Conservation (phyloP, 2,329 filamentous ascomycete genomes). For the Penicillium occitanis region DNA sequence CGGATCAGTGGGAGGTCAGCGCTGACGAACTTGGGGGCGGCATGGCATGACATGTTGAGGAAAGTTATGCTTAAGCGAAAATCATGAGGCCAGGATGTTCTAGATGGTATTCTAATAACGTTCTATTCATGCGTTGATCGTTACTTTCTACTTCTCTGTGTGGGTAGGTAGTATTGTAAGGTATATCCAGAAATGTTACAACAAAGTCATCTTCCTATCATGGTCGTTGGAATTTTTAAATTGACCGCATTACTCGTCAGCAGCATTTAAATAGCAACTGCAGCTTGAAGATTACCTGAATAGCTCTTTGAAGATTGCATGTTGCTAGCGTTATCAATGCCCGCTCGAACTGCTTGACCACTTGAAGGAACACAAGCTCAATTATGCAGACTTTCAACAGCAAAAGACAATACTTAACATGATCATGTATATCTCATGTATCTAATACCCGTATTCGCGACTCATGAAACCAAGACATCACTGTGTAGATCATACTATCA, state of each 20-base stretch:
- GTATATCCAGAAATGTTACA: background rate
- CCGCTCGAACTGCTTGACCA: background rate
- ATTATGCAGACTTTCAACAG: background rate
- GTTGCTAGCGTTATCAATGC: background rate
- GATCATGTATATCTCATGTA: background rate
- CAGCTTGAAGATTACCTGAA: background rate
- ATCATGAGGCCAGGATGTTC: background rate
- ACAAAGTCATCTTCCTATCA: background rate
- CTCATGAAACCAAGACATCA: background rate
- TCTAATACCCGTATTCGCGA: background rate
- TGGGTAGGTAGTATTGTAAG: background rate
- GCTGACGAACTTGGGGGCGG: constrained; percentile 3
- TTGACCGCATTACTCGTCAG: background rate
- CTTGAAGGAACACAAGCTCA: background rate
- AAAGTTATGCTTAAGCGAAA: background rate
- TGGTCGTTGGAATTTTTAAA: background rate
- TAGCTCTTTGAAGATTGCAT: background rate
- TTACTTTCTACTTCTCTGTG: background rate
- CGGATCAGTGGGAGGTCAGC: background rate
- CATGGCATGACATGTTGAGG: background rate
- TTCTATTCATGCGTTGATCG: background rate
- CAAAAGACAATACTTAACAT: background rate
- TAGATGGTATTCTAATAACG: too few relatives aligned
- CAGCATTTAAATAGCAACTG: background rate
- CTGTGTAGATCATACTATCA: background rate